Base-by-base conservation (phyloP, 2,329 filamentous ascomycete genomes). In the Aspergillus aculeatinus region DNA sequence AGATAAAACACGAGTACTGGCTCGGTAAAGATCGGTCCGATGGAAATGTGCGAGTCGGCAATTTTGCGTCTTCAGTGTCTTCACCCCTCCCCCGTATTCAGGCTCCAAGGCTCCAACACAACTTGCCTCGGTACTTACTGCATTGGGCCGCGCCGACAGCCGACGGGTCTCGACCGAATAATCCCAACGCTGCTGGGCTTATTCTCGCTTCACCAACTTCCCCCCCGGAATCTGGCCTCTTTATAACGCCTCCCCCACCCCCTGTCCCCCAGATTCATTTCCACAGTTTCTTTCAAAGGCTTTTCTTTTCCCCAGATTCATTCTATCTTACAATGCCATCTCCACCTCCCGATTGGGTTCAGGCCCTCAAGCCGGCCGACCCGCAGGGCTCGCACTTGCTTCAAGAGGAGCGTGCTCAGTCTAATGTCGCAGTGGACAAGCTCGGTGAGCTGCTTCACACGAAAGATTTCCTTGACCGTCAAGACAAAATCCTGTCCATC, bases 371-470 rank as follows among this genome's bases (percentile, higher is more conserved):
- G 79, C 87, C 87, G 39, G 81, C 88, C 2, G 83, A 84, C 58
- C 86, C 87, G 5, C 88, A 91, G 68, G 89, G 89, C 63, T 81
- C 82, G 44, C 87, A 91, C 69, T 82, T 92, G 51, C 84, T 92
- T 57, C 74, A 81, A n/a, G 80, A 84, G 54, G 89, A 92, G 79
- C 84, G 90, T 63, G 83, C 82, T 25, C 84, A 84, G 68, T 90
- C 87, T 55, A 86, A 86, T 60, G 76, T 92, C 66, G 81, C 88
- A 29, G 85, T 91, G 21, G 83, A 89, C 60, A 84, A 87, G 70
- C 80, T 93, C 9, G 85, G 87, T 51, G 81, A 85, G 55, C 87
- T 90, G 68, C 80, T 93, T 51, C 89, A 90, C 74, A 89, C 87
- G 23, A 85, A 86, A 68, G 82, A 88, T 60, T 81, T 81, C 5